Base-by-base conservation (phyloP, 805 yeast genomes). In the Pichia rugopelliculosa region DNA sequence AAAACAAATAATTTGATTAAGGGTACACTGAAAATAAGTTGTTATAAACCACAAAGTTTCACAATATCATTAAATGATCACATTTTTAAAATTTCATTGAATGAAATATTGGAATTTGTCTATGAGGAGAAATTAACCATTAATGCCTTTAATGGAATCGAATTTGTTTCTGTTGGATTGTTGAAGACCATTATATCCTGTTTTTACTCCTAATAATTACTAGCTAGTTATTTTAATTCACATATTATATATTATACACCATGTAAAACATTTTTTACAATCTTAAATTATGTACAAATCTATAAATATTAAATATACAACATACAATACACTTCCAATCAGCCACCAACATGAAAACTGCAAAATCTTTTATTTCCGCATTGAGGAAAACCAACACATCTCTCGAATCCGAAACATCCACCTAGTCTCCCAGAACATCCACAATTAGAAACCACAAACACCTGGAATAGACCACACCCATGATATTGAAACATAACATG, bases 1-100 rank as follows among this genome's bases (percentile, higher is more conserved):
- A 37, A 18, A 9, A 38, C 18, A 15, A n/a, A n/a, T n/a, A 10
- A 30, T 30, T 30, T 18, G 15, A 18, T n/a, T 30, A 30, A 18
- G 9, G 34, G 34, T n/a, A 30, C 34, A 30, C 7, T 30, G 3
- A 30, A 15, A 6, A 30, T 30, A 30, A 30, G 34, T 52, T 84
- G 91, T 59, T 87, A 86, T 56, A 71, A 76, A 52, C 81, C 79
- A 8, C 91, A 91, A 1, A 74, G 73, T 24, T 88, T 87, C 59
- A 75, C 76, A 5, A 71, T 93, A 21, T 93, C 4, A 79, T 75
- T 60, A 74, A 74, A 69, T 34, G 72, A 30, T 39, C 18, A 10
- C 21, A 13, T 30, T 3, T 38, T 37, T 15, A 37, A 76, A 12
- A 61, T 91, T 20, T 74, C 86, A 0, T 71, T 91, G 47, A 93